Evolutionary conservation across 805 yeast species (phyloP).

Genomic region (Myxozyma lipomycoides): DNA sequence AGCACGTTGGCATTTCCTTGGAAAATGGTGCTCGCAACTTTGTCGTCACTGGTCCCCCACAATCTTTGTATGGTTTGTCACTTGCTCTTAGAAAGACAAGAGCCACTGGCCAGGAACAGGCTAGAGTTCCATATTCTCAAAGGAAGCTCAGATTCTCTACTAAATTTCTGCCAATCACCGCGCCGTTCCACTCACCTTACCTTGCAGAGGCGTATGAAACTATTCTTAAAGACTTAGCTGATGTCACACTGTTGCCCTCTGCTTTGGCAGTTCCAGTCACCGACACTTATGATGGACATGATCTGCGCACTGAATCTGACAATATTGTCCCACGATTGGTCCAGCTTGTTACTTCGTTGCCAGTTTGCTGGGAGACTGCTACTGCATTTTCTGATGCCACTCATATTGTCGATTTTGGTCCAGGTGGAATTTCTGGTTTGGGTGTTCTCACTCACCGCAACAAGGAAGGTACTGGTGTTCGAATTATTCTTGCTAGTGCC

Average conservation of each 20-base stretch:
- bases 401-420: conserved; percentile 95
- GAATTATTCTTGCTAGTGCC: conserved; percentile 91
- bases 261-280: conserved; percentile 78
- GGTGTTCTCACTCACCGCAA: conserved; percentile 95
- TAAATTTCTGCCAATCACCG: conserved; percentile 89
- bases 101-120: conserved; percentile 89
- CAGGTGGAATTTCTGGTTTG: conserved; percentile 96
- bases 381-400: conserved; percentile 69
- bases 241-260: conserved; percentile 52
- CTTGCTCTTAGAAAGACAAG: conserved; percentile 87
- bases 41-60: conserved; percentile 97
- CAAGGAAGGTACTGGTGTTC: conserved; percentile 97
- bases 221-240: conserved; percentile 63
- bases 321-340: conserved; percentile 66
- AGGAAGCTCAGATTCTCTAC: conserved; percentile 90
- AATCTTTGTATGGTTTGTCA: conserved; percentile 92
- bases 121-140: conserved; percentile 88
- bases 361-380: conserved; percentile 93
- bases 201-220: conserved; percentile 65
- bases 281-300: conserved; percentile 83
- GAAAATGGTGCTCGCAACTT: conserved; percentile 93
- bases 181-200: conserved; percentile 95
- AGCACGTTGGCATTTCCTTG: conserved; percentile 85
- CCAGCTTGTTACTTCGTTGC: conserved; percentile 77
- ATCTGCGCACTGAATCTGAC: conserved; percentile 53